phyloP scores from a whole-genome alignment of 768 basidiomycete genomes.

The Inosperma sp. region DNA sequence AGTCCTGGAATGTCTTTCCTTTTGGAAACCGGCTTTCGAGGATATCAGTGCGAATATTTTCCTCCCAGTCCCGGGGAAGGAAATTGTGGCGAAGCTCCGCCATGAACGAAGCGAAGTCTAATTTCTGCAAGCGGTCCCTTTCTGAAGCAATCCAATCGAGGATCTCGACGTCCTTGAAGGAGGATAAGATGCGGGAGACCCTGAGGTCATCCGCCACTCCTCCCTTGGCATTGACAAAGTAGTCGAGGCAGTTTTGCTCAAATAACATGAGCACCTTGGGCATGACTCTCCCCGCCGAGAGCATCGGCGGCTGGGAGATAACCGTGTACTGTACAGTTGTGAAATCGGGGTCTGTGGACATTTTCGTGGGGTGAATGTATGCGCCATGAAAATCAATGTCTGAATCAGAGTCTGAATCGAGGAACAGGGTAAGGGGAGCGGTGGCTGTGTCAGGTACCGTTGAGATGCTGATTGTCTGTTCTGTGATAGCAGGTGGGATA shows the following conservation, averaged over 20 bases:
- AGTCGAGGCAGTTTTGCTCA: neutral
- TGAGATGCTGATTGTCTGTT: no score
- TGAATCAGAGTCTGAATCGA: no score
- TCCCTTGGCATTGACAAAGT: neutral
- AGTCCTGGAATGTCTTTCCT: neutral
- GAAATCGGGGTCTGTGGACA: no score
- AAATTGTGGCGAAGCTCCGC: conserved; percentile 9
- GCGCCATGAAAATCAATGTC: no score
- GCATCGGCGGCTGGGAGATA: neutral
- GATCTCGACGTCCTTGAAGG: conserved; percentile 3
- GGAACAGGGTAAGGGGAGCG: no score
- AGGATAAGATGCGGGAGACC: neutral
- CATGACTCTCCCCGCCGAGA: neutral
- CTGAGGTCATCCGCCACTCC: neutral
- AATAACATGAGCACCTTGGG: neutral
- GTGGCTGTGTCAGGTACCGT: no score
- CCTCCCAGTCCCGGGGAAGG: conserved; percentile 19
- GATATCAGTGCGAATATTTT: conserved; percentile 1
- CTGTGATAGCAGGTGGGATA: no score
- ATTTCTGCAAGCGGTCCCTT: neutral
- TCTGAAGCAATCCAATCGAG: conserved; percentile 13
- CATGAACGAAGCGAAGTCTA: conserved; percentile 17
- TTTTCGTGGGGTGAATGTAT: no score
- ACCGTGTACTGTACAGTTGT: no score
- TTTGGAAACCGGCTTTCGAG: conserved; percentile 14